Base-by-base conservation (phyloP, 2,329 filamentous ascomycete genomes). In the Allantophomopsis lycopodina region DNA sequence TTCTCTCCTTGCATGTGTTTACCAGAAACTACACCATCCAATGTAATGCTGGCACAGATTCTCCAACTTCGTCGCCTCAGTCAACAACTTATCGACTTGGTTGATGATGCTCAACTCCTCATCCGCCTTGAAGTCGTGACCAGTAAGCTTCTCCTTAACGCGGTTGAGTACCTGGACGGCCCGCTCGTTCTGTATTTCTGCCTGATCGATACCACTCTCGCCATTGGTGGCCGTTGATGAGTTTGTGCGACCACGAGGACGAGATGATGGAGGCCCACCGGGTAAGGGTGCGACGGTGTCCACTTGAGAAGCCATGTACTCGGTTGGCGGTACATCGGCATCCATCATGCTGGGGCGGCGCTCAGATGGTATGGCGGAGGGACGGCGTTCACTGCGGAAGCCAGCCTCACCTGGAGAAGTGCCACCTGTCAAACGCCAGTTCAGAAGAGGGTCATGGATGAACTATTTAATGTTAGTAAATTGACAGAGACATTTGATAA, bases 1-100 rank as follows among this genome's bases (percentile, higher is more conserved):
- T 28, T 10, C 23, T 28, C 8, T 28, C 8, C 23, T 28, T 28
- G 11, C 10, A 4, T 28, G 23, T 12, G 11, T 43, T 14, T 43
- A 96, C 89, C 89, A 96, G 71, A 95, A 96, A 62, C 85, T 93
- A 63, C 89, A 96, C 89, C 89, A 96, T 47, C 91, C 91, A 52
- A 96, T 94, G 59, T 95, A 98, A 65, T 96, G 91, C 68, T 96
- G 91, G 58, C 91, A 98, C 45, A 98, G 66, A 59, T 96, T 96
- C 71, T 96, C 91, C 51, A 96, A 68, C 55, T 91, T 95, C 6
- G 91, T 98, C 16, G 91, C 91, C 65, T 98, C 89, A 45, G 83
- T 80, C 51, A 99, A 83, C 52, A 99, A 66, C 60, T 93, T 89
- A 60, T 94, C 89, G 5, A 98, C 93, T 63, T 99, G 91, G 45